Percentiles rank a stretch among this genome's conserved stretches.
These are phyloP conservation scores for Aaosphaeria arxii DNA, from an alignment of 2,329 filamentous ascomycete species.

Conservation along the genomic window DNA sequence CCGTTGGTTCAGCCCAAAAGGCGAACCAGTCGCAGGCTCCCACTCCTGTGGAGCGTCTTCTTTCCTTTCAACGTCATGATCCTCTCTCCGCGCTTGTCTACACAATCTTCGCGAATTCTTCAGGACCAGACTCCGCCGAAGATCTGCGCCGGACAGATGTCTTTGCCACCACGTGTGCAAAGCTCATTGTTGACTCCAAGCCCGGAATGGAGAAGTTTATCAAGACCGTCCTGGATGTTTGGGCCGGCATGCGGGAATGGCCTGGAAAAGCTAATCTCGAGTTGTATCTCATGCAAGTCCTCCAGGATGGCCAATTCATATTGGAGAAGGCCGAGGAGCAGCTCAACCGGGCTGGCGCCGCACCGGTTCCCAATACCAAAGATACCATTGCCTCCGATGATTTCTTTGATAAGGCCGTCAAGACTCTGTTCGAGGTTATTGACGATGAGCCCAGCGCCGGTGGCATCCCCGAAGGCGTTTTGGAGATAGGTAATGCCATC, in stretches of 20 bases:
- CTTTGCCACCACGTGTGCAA: slow-evolving; percentile 85
- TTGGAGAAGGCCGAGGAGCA: slow-evolving; percentile 82
- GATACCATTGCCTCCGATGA: slow-evolving; percentile 80
- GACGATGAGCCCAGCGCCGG: slow-evolving; percentile 75
- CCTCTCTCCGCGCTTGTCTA: slow-evolving; percentile 81
- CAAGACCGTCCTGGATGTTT: slow-evolving; percentile 80
- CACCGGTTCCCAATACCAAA: slow-evolving; percentile 69
- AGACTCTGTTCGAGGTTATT: slow-evolving; percentile 79
- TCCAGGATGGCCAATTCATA: slow-evolving; percentile 89
- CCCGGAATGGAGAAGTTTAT: slow-evolving; percentile 77
- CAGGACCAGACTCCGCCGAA: slow-evolving; percentile 77
- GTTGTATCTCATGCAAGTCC: slow-evolving; percentile 89
- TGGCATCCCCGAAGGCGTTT: slow-evolving; percentile 79
- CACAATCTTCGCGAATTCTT: slow-evolving; percentile 84
- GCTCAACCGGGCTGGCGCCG: slow-evolving; percentile 62
- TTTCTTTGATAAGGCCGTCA: slow-evolving; percentile 81
- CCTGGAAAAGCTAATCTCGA: slow-evolving; percentile 86
- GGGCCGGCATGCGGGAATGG: slow-evolving; percentile 85
- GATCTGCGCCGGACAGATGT: slow-evolving; percentile 75
- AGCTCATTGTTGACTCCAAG: slow-evolving; percentile 74
- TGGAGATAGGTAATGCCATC: slow-evolving; percentile 83
- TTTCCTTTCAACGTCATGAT: slow-evolving; percentile 87
- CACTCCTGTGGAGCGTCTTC: slow-evolving; percentile 74
- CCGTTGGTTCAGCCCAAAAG: slow-evolving; percentile 45
- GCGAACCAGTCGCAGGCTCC: slow-evolving; percentile 50